phyloP scores from a whole-genome alignment of 1,284 basidiomycete species.

The Farysia itapuensis region DNA sequence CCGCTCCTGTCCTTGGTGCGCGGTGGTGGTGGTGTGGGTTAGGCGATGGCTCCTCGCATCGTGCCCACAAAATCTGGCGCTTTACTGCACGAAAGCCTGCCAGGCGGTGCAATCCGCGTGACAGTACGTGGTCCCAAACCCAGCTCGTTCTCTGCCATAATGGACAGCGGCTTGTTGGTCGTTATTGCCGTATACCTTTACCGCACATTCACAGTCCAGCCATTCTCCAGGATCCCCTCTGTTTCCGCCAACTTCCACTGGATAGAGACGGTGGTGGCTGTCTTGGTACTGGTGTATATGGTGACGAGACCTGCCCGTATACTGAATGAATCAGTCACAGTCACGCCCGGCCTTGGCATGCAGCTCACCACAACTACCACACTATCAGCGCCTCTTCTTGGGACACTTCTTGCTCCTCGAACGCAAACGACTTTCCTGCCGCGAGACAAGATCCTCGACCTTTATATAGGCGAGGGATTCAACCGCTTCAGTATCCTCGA shows the following conservation, averaged over 20 bases:
- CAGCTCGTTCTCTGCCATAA: too few relatives aligned
- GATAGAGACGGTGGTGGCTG: not conserved
- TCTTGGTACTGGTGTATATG: slow-evolving; percentile 6
- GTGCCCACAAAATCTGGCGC: too few relatives aligned
- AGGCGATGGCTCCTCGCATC: too few relatives aligned
- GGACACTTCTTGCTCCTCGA: too few relatives aligned
- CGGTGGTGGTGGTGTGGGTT: too few relatives aligned
- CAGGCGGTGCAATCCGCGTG: too few relatives aligned
- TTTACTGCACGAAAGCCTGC: too few relatives aligned
- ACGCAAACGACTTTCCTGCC: slow-evolving; percentile 20
- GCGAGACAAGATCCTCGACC: slow-evolving; percentile 44
- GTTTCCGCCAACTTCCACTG: not conserved
- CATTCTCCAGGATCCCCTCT: not conserved
- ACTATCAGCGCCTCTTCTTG: slow-evolving; percentile 22
- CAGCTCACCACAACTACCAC: slow-evolving; percentile 45
- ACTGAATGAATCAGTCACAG: slow-evolving; percentile 18
- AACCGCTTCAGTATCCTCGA: slow-evolving; percentile 41
- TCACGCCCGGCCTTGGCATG: slow-evolving; percentile 41
- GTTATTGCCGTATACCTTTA: not conserved
- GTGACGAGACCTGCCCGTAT: slow-evolving; percentile 11
- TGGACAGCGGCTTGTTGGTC: too few relatives aligned
- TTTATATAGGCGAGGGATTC: slow-evolving; percentile 43
- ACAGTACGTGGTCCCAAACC: too few relatives aligned
- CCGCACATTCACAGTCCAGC: not conserved
- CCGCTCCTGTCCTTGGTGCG: too few relatives aligned